phyloP scores from a whole-genome alignment of 345 rosid species.

The Melastoma malabathricum region DNA sequence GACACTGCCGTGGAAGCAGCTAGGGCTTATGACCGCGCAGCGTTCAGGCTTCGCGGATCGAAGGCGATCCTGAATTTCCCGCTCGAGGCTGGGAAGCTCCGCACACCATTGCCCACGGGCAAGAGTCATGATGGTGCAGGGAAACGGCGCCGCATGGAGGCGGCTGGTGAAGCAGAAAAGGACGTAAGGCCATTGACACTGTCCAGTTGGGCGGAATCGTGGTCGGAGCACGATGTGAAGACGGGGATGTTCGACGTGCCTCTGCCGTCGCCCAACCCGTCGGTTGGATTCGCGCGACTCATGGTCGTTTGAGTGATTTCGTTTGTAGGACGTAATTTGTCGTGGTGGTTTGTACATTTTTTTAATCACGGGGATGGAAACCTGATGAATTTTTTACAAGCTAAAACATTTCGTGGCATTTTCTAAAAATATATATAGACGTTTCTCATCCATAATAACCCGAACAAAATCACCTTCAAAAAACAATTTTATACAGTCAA shows the following conservation, averaged over 20 bases:
- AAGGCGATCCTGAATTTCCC: constrained; percentile 88
- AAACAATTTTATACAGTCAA: too few relatives aligned
- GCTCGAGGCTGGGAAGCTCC: constrained; percentile 39
- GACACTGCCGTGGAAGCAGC: constrained; percentile 68
- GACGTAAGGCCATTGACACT: constrained; percentile 20
- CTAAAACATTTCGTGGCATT: too few relatives aligned
- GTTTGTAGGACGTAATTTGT: too few relatives aligned
- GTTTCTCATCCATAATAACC: too few relatives aligned
- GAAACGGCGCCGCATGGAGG: constrained; percentile 31
- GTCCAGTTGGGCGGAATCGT: constrained; percentile 20
- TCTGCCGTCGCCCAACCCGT: constrained; percentile 25
- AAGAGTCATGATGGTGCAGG: constrained; percentile 7
- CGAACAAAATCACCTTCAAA: too few relatives aligned
- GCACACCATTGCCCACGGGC: constrained; percentile 1
- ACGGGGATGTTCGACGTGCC: constrained; percentile 37
- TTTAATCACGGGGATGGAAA: too few relatives aligned
- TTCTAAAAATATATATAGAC: too few relatives aligned
- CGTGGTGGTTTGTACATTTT: too few relatives aligned
- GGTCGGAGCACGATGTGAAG: constrained; percentile 20
- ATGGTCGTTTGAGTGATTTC: constrained; percentile 10
- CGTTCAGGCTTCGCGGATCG: constrained; percentile 65
- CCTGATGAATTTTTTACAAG: too few relatives aligned
- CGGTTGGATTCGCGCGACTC: constrained; percentile 16
- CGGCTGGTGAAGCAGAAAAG: constrained; percentile 6
- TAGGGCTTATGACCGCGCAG: constrained; percentile 72